These are phyloP conservation scores for Plectosphaerella sp. DNA, from an alignment of 2,329 filamentous ascomycete genomes.

Conservation along the genomic window DNA sequence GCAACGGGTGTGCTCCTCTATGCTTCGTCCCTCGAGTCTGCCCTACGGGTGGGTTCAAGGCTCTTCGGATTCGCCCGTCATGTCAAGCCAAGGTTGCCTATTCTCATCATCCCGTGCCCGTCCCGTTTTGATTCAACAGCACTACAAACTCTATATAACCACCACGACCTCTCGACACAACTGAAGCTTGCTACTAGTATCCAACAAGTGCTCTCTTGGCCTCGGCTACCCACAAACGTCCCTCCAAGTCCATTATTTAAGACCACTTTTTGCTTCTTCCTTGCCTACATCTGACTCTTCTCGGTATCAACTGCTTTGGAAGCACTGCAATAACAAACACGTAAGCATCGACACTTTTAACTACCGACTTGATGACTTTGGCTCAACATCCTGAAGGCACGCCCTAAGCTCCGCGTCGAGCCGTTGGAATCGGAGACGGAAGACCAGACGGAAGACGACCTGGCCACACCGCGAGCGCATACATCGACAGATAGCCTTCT, in stretches of 20 bases:
- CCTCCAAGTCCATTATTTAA: no score
- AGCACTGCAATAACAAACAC: no score
- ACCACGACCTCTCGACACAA: background rate
- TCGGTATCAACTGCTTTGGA: no score
- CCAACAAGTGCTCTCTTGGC: background rate
- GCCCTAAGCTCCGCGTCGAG: background rate
- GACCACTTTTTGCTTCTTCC: no score
- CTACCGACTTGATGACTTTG: background rate
- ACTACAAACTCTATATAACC: background rate
- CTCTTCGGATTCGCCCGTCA: constrained; percentile 4
- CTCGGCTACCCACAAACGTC: no score
- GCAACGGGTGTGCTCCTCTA: background rate
- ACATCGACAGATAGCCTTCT: background rate
- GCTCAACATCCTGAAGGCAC: background rate
- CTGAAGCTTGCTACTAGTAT: background rate
- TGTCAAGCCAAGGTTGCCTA: background rate
- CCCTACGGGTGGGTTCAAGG: constrained; percentile 8
- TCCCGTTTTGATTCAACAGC: background rate
- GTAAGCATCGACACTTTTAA: no score
- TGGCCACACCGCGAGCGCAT: background rate
- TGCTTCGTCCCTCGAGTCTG: constrained; percentile 5
- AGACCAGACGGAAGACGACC: background rate
- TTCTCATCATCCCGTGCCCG: background rate
- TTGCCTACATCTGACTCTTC: no score
- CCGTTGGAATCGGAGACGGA: background rate